Evolutionary conservation across 306 rosid species (phyloP).

Genomic region (Dalbergia oliveri): DNA sequence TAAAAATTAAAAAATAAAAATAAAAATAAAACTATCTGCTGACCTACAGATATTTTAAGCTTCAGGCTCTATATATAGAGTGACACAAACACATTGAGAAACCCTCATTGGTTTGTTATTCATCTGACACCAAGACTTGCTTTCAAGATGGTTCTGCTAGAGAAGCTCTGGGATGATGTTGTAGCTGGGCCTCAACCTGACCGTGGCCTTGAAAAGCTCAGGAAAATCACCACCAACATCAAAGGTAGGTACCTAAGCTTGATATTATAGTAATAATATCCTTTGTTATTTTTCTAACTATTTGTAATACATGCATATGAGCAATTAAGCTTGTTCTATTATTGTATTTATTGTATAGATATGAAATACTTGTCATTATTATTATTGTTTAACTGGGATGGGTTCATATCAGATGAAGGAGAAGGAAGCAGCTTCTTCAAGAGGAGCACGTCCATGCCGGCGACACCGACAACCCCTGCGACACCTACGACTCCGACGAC

Average conservation of each 20-base stretch:
- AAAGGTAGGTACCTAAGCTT: slow-evolving; percentile 43
- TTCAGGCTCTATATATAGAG: slow-evolving; percentile 37
- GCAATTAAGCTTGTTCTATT: no score
- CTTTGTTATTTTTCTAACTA: no score
- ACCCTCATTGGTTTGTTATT: not conserved
- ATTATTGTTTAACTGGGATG: not conserved
- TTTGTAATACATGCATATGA: no score
- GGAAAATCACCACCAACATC: slow-evolving; percentile 59
- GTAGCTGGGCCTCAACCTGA: slow-evolving; percentile 91
- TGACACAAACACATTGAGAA: not conserved
- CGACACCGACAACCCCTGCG: slow-evolving; percentile 56
- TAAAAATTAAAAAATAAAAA: no score
- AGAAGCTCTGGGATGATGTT: slow-evolving; percentile 88
- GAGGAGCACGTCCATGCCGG: slow-evolving; percentile 59
- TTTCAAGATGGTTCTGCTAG: slow-evolving; percentile 73
- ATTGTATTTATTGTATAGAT: no score
- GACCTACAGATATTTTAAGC: slow-evolving; percentile 54
- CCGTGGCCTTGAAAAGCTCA: slow-evolving; percentile 78
- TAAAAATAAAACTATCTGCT: no score
- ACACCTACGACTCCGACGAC: slow-evolving; percentile 76
- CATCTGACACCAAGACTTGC: not conserved
- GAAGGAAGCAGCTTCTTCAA: slow-evolving; percentile 55
- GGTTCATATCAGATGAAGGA: slow-evolving; percentile 42
- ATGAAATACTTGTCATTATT: not conserved
- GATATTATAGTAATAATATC: no score